Evolutionary conservation across 495 filamentous ascomycete species (phyloP).

Genomic region (Echria macrotheca): DNA sequence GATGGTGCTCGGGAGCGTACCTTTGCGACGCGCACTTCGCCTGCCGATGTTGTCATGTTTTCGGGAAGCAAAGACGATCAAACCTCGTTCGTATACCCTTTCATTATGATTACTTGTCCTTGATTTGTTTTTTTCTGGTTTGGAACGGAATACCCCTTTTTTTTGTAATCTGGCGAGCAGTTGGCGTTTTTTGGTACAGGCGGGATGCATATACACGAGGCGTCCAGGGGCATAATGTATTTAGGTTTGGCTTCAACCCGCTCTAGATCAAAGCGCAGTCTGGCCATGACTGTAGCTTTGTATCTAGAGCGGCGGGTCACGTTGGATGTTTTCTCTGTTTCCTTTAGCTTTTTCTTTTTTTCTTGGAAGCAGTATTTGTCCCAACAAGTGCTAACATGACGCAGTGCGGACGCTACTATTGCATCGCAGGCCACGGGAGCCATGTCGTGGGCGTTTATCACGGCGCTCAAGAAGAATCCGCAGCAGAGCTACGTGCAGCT

Average conservation of each 20-base stretch:
- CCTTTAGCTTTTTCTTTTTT: neutral
- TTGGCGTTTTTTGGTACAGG: neutral
- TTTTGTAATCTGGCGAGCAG: neutral
- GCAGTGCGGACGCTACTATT: slow-evolving; percentile 58
- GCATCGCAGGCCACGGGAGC: slow-evolving; percentile 87
- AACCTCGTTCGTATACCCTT: slow-evolving; percentile 70
- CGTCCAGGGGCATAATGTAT: slow-evolving; percentile 7
- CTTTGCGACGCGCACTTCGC: slow-evolving; percentile 84
- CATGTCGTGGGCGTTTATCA: slow-evolving; percentile 98
- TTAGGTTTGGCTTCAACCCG: slow-evolving; percentile 21
- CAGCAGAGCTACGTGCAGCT: slow-evolving; percentile 97
- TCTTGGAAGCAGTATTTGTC: neutral
- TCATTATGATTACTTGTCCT: slow-evolving; percentile 18
- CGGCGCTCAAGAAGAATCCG: slow-evolving; percentile 89
- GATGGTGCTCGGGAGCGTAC: slow-evolving; percentile 75
- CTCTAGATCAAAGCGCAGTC: slow-evolving; percentile 34
- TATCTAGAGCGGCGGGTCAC: slow-evolving; percentile 51
- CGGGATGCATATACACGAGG: slow-evolving; percentile 2
- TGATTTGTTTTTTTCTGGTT: slow-evolving; percentile 15
- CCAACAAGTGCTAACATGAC: slow-evolving; percentile 24
- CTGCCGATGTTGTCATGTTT: slow-evolving; percentile 97
- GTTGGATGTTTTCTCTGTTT: slow-evolving; percentile 33
- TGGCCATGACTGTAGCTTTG: slow-evolving; percentile 34
- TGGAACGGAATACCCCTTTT: neutral
- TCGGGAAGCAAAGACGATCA: slow-evolving; percentile 94